Conservation (phyloP, 257 asterid species). For the Lantana camara region DNA sequence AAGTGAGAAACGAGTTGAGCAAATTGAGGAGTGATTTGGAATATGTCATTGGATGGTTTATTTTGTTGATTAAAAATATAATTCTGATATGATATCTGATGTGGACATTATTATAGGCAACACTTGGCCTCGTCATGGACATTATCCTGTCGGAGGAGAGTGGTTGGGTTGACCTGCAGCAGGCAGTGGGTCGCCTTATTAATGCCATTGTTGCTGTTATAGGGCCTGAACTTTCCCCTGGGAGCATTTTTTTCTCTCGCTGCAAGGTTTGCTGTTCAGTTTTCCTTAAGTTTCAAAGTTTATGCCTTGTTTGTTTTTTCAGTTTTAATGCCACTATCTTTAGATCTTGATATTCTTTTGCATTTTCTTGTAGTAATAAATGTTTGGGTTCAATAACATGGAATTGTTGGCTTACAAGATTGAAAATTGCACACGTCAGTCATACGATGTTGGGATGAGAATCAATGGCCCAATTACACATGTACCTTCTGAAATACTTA, state of each 20-base stretch:
- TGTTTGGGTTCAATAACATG: too few species aligned
- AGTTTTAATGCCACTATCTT: not conserved
- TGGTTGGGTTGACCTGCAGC: constrained; percentile 94
- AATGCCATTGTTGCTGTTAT: constrained; percentile 97
- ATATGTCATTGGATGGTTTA: too few species aligned
- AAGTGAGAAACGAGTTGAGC: too few species aligned
- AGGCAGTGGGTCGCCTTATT: constrained; percentile 90
- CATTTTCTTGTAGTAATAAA: not conserved
- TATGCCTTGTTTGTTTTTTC: not conserved
- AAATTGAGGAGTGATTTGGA: too few species aligned
- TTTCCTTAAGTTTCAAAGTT: constrained; percentile 30
- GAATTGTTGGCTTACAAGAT: not conserved
- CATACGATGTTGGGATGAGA: constrained; percentile 17
- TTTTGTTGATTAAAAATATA: too few species aligned
- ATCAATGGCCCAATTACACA: constrained; percentile 1
- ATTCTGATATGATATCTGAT: too few species aligned
- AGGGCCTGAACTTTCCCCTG: constrained; percentile 99
- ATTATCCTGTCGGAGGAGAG: constrained; percentile 89
- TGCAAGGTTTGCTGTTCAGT: constrained; percentile 71
- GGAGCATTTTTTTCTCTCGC: constrained; percentile 95
- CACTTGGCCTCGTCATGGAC: constrained; percentile 93
- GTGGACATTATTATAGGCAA: constrained; percentile 63
- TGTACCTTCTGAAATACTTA: not conserved
- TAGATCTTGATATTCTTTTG: constrained; percentile 5
- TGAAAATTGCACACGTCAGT: not conserved